phyloP scores from a whole-genome alignment of 805 yeast genomes.

The Ogataea pini region DNA sequence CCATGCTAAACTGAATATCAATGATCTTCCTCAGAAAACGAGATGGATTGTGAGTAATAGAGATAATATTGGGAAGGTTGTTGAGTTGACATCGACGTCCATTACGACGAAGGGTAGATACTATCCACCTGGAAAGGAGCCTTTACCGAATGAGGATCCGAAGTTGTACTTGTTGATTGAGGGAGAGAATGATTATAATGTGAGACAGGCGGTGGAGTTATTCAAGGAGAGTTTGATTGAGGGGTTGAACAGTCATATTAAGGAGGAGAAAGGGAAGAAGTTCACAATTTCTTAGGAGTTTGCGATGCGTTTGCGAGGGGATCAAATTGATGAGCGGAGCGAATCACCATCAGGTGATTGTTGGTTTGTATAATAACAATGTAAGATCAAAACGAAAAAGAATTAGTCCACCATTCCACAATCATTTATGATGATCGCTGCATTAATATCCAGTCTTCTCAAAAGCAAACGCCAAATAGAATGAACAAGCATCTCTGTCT shows the following conservation, averaged over 20 bases:
- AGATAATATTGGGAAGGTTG: slow-evolving; percentile 60
- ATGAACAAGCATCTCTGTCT: slow-evolving; percentile 84
- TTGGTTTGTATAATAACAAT: too few relatives aligned
- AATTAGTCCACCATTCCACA: too few relatives aligned
- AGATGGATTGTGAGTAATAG: slow-evolving; percentile 77
- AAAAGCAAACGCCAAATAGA: slow-evolving; percentile 82
- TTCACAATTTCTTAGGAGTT: slow-evolving; percentile 17
- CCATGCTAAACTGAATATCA: slow-evolving; percentile 72
- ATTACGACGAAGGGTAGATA: slow-evolving; percentile 81
- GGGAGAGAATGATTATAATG: slow-evolving; percentile 61
- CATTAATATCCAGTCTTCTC: slow-evolving; percentile 42
- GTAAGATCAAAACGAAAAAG: too few relatives aligned
- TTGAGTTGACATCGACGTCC: slow-evolving; percentile 71
- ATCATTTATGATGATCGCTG: too few relatives aligned
- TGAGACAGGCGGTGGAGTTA: slow-evolving; percentile 57
- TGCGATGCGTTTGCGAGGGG: neutral
- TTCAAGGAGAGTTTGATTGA: slow-evolving; percentile 56
- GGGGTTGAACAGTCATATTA: slow-evolving; percentile 38
- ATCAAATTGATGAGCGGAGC: too few relatives aligned
- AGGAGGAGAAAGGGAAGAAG: slow-evolving; percentile 21
- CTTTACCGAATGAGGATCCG: slow-evolving; percentile 61
- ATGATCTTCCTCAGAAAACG: slow-evolving; percentile 80
- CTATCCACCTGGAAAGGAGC: slow-evolving; percentile 60
- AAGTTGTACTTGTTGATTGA: slow-evolving; percentile 79
- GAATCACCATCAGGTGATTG: too few relatives aligned